phyloP scores from a whole-genome alignment of 164 flowering plant genomes.

The Pachysandra terminalis region DNA sequence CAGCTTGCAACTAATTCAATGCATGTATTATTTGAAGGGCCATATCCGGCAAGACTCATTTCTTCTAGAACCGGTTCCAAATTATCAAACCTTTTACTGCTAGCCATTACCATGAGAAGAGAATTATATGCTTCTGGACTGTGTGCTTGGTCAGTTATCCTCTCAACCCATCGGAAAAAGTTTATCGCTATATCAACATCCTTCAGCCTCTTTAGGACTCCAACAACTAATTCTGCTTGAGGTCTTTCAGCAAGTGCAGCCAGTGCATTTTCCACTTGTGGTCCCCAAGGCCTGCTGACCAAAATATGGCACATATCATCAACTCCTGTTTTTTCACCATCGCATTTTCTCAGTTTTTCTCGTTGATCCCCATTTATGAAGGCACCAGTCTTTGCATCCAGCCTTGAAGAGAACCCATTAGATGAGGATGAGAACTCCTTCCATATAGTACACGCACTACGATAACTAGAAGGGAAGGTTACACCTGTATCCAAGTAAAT shows the following conservation, averaged over 20 bases:
- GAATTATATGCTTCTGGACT: slow-evolving; percentile 54
- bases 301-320: slow-evolving; percentile 41
- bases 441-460: no score
- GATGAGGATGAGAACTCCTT: neutral
- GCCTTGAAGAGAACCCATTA: neutral
- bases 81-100: slow-evolving; percentile 31
- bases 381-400: neutral
- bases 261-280: slow-evolving; percentile 46
- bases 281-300: slow-evolving; percentile 56
- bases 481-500: neutral
- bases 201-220: slow-evolving; percentile 52
- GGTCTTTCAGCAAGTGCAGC: slow-evolving; percentile 24
- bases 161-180: slow-evolving; percentile 64
- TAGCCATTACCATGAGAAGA: slow-evolving; percentile 56
- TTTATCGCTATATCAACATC: slow-evolving; percentile 43
- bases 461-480: neutral
- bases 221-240: slow-evolving; percentile 41
- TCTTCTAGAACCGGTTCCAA: slow-evolving; percentile 56
- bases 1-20: slow-evolving; percentile 41
- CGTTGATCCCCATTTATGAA: neutral
- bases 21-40: slow-evolving; percentile 37
- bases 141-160: slow-evolving; percentile 34
- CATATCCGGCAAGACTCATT: slow-evolving; percentile 65
- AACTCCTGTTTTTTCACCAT: slow-evolving; percentile 24
- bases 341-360: slow-evolving; percentile 12